phyloP scores from a whole-genome alignment of 2,329 filamentous ascomycete genomes.

The Aspergillus tanneri region DNA sequence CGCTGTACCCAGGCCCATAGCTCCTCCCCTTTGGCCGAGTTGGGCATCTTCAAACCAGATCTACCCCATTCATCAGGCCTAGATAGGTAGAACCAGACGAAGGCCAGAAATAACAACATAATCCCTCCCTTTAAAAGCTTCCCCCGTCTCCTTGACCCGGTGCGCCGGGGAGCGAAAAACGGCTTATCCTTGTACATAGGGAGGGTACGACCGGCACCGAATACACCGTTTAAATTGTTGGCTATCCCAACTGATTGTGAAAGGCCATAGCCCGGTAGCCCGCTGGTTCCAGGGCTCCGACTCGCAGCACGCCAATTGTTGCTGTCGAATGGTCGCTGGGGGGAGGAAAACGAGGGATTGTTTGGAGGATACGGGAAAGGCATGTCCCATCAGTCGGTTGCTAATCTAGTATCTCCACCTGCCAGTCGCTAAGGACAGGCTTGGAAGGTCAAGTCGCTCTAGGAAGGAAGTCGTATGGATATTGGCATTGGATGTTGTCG shows the following conservation, averaged over 20 bases:
- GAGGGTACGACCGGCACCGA: slow-evolving; percentile 63
- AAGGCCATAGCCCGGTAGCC: slow-evolving; percentile 41
- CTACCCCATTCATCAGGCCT: slow-evolving; percentile 18
- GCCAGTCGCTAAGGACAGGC: background rate
- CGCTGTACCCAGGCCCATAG: slow-evolving; percentile 59
- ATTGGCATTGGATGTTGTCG: background rate
- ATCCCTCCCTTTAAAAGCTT: slow-evolving; percentile 61
- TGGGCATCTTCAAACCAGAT: slow-evolving; percentile 21
- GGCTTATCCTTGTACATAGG: slow-evolving; percentile 99
- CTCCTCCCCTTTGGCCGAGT: slow-evolving; percentile 40
- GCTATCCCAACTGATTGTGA: slow-evolving; percentile 52
- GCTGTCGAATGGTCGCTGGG: slow-evolving; percentile 65
- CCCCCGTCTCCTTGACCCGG: slow-evolving; percentile 60
- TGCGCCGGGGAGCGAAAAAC: slow-evolving; percentile 60
- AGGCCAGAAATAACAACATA: slow-evolving; percentile 54
- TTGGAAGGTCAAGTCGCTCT: background rate
- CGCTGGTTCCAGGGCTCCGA: slow-evolving; percentile 45
- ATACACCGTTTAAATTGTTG: slow-evolving; percentile 63
- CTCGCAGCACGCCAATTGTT: slow-evolving; percentile 59
- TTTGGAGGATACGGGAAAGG: slow-evolving; percentile 66
- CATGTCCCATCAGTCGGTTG: slow-evolving; percentile 30
- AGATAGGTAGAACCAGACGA: slow-evolving; percentile 64
- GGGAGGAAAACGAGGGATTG: slow-evolving; percentile 65
- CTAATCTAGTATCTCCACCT: slow-evolving; percentile 6
- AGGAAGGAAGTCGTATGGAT: background rate